A percentile compares a stretch with the other conserved stretches of the same genome.
These are phyloP conservation scores for Penicillium sp. DNA, from an alignment of 2,329 filamentous ascomycete genomes.

Conservation along the genomic window DNA sequence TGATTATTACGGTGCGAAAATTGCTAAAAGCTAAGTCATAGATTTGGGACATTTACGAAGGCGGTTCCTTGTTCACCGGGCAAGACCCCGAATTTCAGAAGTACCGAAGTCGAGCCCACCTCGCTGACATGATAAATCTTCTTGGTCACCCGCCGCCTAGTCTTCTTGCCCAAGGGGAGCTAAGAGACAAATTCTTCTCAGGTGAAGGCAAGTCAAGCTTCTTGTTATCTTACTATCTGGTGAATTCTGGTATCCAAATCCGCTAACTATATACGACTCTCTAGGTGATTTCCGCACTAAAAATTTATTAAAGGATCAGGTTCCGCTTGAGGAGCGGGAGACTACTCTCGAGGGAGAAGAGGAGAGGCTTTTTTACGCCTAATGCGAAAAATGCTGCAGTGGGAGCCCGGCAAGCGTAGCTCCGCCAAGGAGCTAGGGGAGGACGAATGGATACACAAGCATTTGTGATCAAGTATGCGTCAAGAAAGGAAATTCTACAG, in stretches of 20 bases:
- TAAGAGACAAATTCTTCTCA: constrained; percentile 42
- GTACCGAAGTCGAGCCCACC: constrained; percentile 48
- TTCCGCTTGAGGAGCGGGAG: constrained; percentile 39
- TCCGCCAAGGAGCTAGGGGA: constrained; percentile 30
- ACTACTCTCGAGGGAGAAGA: constrained; percentile 32
- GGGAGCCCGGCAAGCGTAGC: constrained; percentile 32
- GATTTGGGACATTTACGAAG: constrained; percentile 54
- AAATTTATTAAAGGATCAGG: constrained; percentile 19
- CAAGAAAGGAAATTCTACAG: too few relatives aligned
- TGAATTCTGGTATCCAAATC: too few relatives aligned
- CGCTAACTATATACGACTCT: neutral
- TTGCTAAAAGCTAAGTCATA: constrained; percentile 14
- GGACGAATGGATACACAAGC: constrained; percentile 29
- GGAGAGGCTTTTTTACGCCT: constrained; percentile 32
- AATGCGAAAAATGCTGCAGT: constrained; percentile 39
- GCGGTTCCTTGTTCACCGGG: constrained; percentile 45
- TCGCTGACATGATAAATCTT: constrained; percentile 50
- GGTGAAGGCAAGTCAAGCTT: constrained; percentile 36
- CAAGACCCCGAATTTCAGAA: constrained; percentile 39
- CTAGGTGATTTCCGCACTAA: constrained; percentile 29
- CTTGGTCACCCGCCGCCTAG: constrained; percentile 45
- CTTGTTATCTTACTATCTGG: neutral
- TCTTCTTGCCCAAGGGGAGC: constrained; percentile 34
- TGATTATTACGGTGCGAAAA: too few relatives aligned
- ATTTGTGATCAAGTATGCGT: too few relatives aligned